Evolutionary conservation across 345 rosid genomes (phyloP).

Genomic region (Litchi chinensis): DNA sequence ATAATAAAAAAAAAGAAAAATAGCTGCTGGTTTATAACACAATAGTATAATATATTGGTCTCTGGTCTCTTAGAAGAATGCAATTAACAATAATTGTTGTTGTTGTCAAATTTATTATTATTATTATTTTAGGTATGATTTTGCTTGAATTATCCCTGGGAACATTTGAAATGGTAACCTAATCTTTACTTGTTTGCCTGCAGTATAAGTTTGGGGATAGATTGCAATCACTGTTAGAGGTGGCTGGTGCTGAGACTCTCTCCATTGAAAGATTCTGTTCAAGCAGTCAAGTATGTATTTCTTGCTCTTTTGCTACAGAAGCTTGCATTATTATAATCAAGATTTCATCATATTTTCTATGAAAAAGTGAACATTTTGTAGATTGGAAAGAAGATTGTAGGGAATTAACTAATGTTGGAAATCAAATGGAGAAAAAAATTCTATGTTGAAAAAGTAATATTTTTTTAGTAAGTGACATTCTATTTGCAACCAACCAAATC

Average conservation of each 20-base stretch:
- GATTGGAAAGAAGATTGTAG: not conserved
- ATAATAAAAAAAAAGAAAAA: not conserved
- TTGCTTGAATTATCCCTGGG: not conserved
- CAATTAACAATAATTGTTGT: not conserved
- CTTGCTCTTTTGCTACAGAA: not conserved
- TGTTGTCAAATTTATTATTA: not conserved
- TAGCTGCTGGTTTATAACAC: not conserved
- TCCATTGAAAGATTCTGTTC: constrained; percentile 53
- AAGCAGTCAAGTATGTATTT: constrained; percentile 61
- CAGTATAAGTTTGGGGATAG: constrained; percentile 71
- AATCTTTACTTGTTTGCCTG: constrained; percentile 21
- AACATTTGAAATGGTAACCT: not conserved
- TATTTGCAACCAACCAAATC: not conserved
- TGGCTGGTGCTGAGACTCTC: constrained; percentile 64
- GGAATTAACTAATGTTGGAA: not conserved
- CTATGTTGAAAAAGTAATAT: not conserved
- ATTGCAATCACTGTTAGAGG: constrained; percentile 50
- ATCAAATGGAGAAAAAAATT: not conserved
- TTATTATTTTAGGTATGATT: not conserved
- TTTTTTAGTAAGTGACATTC: not conserved
- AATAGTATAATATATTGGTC: not conserved
- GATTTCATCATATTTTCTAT: not conserved
- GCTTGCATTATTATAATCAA: not conserved
- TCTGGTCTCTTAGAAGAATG: not conserved
- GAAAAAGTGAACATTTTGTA: not conserved